Conservation (phyloP, 352 stramenopile genomes). For the Blastocystis sp. region DNA sequence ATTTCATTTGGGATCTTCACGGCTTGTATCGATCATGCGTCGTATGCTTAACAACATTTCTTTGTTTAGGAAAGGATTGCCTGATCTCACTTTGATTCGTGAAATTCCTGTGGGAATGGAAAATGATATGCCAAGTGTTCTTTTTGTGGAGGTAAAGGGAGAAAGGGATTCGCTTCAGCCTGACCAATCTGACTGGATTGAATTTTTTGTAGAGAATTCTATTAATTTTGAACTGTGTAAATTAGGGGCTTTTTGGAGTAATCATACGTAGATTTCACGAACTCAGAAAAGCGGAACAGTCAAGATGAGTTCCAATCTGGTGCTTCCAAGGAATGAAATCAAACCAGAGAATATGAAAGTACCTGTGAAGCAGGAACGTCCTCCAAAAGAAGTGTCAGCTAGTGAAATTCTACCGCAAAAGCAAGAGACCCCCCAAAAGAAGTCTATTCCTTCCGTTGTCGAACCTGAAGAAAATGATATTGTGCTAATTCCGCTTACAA, state of each 20-base stretch:
- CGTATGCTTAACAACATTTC: neutral
- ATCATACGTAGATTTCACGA: neutral
- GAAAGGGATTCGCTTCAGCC: neutral
- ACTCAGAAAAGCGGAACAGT: neutral
- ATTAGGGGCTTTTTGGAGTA: neutral
- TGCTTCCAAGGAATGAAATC: neutral
- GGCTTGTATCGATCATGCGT: neutral
- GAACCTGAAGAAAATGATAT: neutral
- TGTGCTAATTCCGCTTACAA: neutral
- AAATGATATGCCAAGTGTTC: neutral
- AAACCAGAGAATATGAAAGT: neutral
- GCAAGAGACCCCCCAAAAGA: too few relatives aligned
- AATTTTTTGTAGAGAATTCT: neutral
- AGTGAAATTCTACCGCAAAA: too few relatives aligned
- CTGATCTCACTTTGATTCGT: neutral
- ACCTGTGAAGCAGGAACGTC: neutral
- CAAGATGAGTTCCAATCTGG: neutral
- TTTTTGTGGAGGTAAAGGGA: conserved; percentile 44
- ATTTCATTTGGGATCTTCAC: neutral
- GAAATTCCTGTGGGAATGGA: neutral
- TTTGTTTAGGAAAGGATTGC: neutral
- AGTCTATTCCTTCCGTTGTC: too few relatives aligned
- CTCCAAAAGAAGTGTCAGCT: too few relatives aligned
- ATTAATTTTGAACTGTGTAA: conserved; percentile 6
- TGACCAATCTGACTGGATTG: neutral